Evolutionary conservation across 768 basidiomycete species (phyloP).

Genomic region (Roridomyces roridus): DNA sequence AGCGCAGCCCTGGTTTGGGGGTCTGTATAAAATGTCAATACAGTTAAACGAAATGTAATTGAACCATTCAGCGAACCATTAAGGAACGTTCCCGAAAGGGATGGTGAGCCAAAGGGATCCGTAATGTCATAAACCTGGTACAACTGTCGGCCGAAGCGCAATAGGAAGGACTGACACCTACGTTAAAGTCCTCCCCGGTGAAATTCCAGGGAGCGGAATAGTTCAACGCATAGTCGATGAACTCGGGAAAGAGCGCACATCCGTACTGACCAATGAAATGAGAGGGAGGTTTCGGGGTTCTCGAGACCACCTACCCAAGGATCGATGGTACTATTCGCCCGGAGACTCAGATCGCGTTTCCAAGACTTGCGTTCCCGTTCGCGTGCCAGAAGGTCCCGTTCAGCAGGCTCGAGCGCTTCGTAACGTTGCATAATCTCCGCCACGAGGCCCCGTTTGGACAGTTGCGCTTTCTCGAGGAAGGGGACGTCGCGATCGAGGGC

Average conservation of each 20-base stretch:
- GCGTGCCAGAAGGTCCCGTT: conserved; percentile 33
- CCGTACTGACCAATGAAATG: conserved; percentile 50
- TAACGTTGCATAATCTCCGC: conserved; percentile 28
- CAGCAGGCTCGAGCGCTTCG: conserved; percentile 27
- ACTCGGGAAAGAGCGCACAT: conserved; percentile 67
- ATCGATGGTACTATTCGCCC: conserved; percentile 62
- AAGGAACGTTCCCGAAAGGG: conserved; percentile 61
- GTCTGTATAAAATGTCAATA: conserved; percentile 40
- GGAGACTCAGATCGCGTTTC: conserved; percentile 55
- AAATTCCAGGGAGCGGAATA: conserved; percentile 68
- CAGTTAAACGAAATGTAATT: neutral
- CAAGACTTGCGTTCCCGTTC: conserved; percentile 34
- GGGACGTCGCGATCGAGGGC: conserved; percentile 44
- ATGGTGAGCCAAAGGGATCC: conserved; percentile 50
- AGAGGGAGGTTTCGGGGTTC: neutral
- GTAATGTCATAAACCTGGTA: conserved; percentile 58
- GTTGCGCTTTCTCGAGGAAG: conserved; percentile 26
- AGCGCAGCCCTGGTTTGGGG: conserved; percentile 61
- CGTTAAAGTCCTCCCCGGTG: conserved; percentile 30
- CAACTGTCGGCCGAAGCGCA: conserved; percentile 15
- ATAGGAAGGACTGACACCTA: conserved; percentile 32
- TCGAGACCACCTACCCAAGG: conserved; percentile 47
- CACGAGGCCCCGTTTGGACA: conserved; percentile 26
- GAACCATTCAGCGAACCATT: conserved; percentile 51
- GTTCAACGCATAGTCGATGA: conserved; percentile 76